Base-by-base conservation (phyloP, 108 stramenopile species). In the Cyclotella sp. region DNA sequence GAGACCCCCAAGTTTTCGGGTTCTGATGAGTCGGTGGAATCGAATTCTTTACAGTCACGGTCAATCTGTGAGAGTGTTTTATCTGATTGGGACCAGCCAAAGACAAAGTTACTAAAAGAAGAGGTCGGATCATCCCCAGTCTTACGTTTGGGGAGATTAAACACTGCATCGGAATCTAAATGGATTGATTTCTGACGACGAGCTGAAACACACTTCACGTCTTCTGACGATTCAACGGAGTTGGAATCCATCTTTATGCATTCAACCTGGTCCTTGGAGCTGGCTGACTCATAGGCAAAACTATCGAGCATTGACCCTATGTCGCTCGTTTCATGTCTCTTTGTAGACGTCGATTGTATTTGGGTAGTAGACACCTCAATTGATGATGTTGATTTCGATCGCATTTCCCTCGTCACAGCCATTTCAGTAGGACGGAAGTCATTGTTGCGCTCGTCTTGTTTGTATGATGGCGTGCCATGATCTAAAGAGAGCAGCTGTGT, bases 221-320 rank as follows among this genome's bases (percentile, higher is more conserved):
- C n/a, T n/a, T 7, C 3, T 49, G 47, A 49, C 3, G 47, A 9
- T 49, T 49, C 18, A 7, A 3, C 9, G 3, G 47, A 1, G 9
- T 1, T 49, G n/a, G 47, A 49, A 29, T 45, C 24, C 42, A 21
- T n/a, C 21, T 18, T 27, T n/a, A n/a, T n/a, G n/a, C n/a, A n/a
- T n/a, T 18, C 22, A 15, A 11, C 18, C 19, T 10, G 4, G 15
- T 69, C 24, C 60, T 66, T 68, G 28, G 46, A 19, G 16, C 55
- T 47, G 30, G 68, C 28, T 18, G 76, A 69, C n/a, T 54, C 45
- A 65, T 52, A 78, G 0, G 69, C 63, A 71, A 78, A 78, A 21
- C 57, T 49, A 26, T 78, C 70, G 26, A 57, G 7, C 11, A 57
- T 22, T 21, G 55, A 57, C 24, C 8, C 24, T 21, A 5, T 6